Base-by-base conservation (phyloP, 2,329 filamentous ascomycete genomes). In the Colletotrichum coccodes region DNA sequence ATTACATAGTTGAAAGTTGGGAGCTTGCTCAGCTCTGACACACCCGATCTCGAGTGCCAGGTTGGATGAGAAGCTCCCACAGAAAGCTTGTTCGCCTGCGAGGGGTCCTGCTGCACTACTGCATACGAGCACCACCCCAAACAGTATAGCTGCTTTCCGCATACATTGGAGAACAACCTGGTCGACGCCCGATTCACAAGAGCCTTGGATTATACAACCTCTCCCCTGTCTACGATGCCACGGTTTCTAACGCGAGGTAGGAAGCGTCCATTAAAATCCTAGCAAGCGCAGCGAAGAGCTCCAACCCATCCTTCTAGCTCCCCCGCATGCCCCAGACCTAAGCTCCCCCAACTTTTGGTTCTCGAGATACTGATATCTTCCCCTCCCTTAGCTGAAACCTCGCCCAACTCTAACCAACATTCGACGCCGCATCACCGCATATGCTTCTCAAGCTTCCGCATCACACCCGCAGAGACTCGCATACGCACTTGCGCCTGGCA, bases 371-470 rank as follows among this genome's bases (percentile, higher is more conserved):
- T 6, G 38, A 21, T 16, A 14, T 34, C 18, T 14, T 4, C 16
- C 11, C 12, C 18, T 18, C 23, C 26, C 26, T 23, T n/a, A n/a
- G 26, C 56, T 64, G 56, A 60, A 64, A 52, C 56, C 34, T 52
- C 42, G 16, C 46, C 28, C 62, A 60, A 64, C 56, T 64, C 53
- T 59, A 60, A 64, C 52, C 49, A n/a, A 40, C 21, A 59, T 23
- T 23, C 23, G 18, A 18, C 49, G 26, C 42, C 40, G 12, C 40
- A 18, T 36, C 30, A 18, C 28, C 5, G 46, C 36, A 32, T 34
- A 30, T 12, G 23, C 42, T 47, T 14, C 44, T 36, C 23, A 8
- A 30, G 9, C 32, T 38, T 54, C 6, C 44, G 5, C 56, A 44
- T 30, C 47, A 53, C 34, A 42, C 46, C 23, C 40, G 60, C 58